phyloP scores from a whole-genome alignment of 352 stramenopile species.

The Saprolegnia diclina region DNA sequence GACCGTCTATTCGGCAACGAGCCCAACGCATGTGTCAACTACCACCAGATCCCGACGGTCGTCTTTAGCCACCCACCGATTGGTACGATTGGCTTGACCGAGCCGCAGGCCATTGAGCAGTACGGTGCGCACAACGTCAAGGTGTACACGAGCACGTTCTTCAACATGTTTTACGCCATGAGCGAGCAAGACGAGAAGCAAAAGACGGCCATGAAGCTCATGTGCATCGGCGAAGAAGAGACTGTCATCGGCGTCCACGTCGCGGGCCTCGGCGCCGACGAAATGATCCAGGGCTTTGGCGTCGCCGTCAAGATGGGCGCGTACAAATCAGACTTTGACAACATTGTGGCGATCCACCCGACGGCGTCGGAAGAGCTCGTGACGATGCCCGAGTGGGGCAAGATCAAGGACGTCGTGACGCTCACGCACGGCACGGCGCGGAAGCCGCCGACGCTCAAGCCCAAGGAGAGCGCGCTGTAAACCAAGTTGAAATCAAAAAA shows the following conservation, averaged over 20 bases:
- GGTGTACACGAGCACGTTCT: constrained; percentile 93
- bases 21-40: constrained; percentile 68
- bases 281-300: constrained; percentile 98
- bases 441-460: constrained; percentile 28
- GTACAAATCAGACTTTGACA: constrained; percentile 96
- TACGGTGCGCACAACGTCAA: constrained; percentile 93
- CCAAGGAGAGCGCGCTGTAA: background rate
- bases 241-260: constrained; percentile 95
- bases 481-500: background rate
- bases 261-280: constrained; percentile 90
- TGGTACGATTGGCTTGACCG: constrained; percentile 92
- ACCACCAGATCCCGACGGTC: constrained; percentile 94
- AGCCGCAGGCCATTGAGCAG: constrained; percentile 87
- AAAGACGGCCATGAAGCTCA: constrained; percentile 92
- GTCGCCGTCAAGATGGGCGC: constrained; percentile 97
- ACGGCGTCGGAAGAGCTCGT: constrained; percentile 96
- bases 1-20: constrained; percentile 88
- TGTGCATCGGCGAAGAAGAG: constrained; percentile 80
- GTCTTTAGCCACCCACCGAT: constrained; percentile 97
- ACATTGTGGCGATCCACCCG: constrained; percentile 93
- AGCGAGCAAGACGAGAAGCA: constrained; percentile 86
- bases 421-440: constrained; percentile 42
- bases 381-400: constrained; percentile 87
- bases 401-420: constrained; percentile 73
- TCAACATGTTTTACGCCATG: constrained; percentile 93